Evolutionary conservation across 2,329 filamentous ascomycete genomes (phyloP).

Genomic region (Aureobasidium uvarum): DNA sequence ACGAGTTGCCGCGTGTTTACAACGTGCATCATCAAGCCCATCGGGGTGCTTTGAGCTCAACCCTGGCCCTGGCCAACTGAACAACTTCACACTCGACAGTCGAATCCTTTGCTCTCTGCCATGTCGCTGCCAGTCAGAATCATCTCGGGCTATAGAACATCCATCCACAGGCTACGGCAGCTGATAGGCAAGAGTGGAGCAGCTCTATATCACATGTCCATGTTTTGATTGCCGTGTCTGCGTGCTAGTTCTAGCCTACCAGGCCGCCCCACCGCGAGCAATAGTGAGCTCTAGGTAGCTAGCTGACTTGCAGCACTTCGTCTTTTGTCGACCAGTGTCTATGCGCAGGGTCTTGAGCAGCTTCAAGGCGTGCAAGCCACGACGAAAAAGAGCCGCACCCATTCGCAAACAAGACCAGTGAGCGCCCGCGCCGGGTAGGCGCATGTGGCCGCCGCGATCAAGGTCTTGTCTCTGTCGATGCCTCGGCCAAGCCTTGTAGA

Average conservation of each 20-base stretch:
- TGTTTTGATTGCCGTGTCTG: background rate
- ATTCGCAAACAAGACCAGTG: slow-evolving; percentile 2
- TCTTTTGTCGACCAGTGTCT: background rate
- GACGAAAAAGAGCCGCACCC: slow-evolving; percentile 10
- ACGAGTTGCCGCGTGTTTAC: background rate
- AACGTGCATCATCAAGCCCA: background rate
- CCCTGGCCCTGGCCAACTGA: background rate
- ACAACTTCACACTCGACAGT: background rate
- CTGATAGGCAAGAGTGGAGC: background rate
- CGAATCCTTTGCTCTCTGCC: background rate
- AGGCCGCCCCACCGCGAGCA: background rate
- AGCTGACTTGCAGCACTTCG: background rate
- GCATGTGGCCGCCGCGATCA: slow-evolving; percentile 2
- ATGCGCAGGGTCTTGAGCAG: background rate
- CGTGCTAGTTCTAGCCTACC: background rate
- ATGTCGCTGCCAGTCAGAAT: background rate
- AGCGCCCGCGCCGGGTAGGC: slow-evolving; percentile 5
- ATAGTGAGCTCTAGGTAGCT: background rate
- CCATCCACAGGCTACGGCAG: background rate
- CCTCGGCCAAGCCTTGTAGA: slow-evolving; percentile 18
- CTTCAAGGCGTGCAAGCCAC: slow-evolving; percentile 13
- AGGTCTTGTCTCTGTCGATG: slow-evolving; percentile 3
- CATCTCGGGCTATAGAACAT: background rate
- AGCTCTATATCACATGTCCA: background rate
- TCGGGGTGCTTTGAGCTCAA: slow-evolving; percentile 10